These are phyloP conservation scores for Artemisia annua DNA, from an alignment of 129 eudicot species.

Conservation along the genomic window DNA sequence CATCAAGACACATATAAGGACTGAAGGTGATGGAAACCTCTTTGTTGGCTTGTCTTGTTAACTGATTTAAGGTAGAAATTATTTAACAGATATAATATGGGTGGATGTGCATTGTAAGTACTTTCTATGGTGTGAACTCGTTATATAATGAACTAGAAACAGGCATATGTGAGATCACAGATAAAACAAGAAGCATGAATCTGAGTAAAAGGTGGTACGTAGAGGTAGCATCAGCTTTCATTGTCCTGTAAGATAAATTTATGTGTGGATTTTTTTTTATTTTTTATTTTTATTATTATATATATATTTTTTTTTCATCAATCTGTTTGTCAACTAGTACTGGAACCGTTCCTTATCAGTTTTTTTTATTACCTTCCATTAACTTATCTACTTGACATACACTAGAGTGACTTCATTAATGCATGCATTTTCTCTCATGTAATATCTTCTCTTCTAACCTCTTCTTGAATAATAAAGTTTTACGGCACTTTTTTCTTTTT, in stretches of 20 bases:
- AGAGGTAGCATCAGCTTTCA: neutral
- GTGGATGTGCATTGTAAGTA: neutral
- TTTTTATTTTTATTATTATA: too few species aligned
- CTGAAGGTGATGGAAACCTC: neutral
- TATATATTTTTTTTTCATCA: neutral
- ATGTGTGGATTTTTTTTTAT: neutral
- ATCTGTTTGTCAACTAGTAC: neutral
- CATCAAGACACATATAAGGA: neutral
- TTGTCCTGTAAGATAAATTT: neutral
- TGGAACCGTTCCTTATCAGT: neutral
- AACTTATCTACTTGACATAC: neutral
- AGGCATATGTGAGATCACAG: neutral
- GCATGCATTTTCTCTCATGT: too few species aligned
- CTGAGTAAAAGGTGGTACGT: neutral
- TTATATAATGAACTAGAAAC: neutral
- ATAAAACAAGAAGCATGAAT: neutral
- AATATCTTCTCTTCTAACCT: too few species aligned
- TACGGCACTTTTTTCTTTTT: too few species aligned
- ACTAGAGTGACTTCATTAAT: too few species aligned
- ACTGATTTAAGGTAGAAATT: neutral
- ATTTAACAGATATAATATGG: neutral
- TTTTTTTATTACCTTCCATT: neutral
- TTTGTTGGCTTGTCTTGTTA: constrained; percentile 7
- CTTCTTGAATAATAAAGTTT: too few species aligned
- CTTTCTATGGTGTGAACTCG: neutral